Evolutionary conservation across 169 alveolate genomes (phyloP).

Genomic region (Eimeria zaria): DNA sequence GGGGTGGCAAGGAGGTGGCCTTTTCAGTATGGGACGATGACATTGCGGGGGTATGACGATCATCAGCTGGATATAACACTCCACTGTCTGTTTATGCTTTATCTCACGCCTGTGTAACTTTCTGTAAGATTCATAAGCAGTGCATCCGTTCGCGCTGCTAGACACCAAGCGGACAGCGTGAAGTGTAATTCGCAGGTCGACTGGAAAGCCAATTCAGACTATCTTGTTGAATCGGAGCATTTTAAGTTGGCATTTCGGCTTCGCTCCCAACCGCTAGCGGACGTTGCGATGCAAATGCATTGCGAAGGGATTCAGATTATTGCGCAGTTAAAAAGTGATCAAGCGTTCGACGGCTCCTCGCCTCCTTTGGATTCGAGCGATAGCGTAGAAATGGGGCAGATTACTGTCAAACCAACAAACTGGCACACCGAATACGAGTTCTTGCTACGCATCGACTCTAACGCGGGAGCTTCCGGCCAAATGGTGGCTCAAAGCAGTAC

Average conservation of each 20-base stretch:
- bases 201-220: conserved; percentile 11
- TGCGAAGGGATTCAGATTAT: conserved; percentile 39
- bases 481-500: neutral
- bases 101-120: neutral
- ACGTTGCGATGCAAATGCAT: conserved; percentile 33
- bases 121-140: neutral
- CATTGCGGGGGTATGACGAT: conserved; percentile 33
- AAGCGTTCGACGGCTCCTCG: neutral
- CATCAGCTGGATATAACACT: neutral
- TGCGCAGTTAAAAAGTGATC: neutral
- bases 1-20: conserved; percentile 53
- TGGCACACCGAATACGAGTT: conserved; percentile 51
- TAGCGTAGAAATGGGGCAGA: neutral
- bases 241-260: conserved; percentile 41
- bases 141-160: neutral
- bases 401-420: conserved; percentile 18
- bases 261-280: conserved; percentile 53
- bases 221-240: conserved; percentile 3
- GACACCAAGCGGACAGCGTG: too few species aligned
- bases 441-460: neutral
- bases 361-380: neutral
- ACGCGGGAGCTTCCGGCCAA: neutral
- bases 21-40: conserved; percentile 77
- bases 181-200: conserved; percentile 33
- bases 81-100: neutral